Base-by-base conservation (phyloP, 352 stramenopile genomes). In the Phytophthora europaea region DNA sequence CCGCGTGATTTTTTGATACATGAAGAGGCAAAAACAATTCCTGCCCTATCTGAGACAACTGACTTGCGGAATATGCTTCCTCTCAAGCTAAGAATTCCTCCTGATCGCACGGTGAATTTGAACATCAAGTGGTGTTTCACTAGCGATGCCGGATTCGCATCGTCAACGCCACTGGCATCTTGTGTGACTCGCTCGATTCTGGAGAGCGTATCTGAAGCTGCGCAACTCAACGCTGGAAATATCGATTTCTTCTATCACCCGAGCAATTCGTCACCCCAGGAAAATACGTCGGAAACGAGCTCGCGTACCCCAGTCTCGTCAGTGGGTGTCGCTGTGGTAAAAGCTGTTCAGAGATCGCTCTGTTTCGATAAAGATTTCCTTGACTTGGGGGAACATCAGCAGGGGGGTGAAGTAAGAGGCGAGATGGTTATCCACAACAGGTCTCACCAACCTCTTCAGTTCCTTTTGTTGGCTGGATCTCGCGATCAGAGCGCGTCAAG, bases 341-440 rank as follows among this genome's bases (percentile, higher is more conserved):
- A 95, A 72, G 74, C 85, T 31, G 75, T 84, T 6, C 89, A 92
- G 31, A 70, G 79, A 43, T 93, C 88, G 22, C 70, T 97, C 6
- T 81, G 80, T 45, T 73, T 95, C n/a, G 88, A 96, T 16, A 65
- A 69, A 4, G 88, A 92, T n/a, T 56, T 69, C 8, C 62, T 97
- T 45, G 88, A 97, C 67, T 80, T 97, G 51, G 89, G 90, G 38
- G 87, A 94, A 40, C 84, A 94, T 28, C 84, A 94, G 55, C 90
- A 92, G 59, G 87, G 89, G 40, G 69, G 78, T 0, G 79, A 92
- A 28, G 78, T 88, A 5, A 69, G 80, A 43, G 85, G 88, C 10
- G 65, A 93, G 31, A 80, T 96, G 56, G 67, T 94, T 47, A 73
- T 97, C 26, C 72, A 78, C 34, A 97, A 96, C 63, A 78, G 81